Base-by-base conservation (phyloP, 148 eudicot genomes). In the Nyssa sinensis region DNA sequence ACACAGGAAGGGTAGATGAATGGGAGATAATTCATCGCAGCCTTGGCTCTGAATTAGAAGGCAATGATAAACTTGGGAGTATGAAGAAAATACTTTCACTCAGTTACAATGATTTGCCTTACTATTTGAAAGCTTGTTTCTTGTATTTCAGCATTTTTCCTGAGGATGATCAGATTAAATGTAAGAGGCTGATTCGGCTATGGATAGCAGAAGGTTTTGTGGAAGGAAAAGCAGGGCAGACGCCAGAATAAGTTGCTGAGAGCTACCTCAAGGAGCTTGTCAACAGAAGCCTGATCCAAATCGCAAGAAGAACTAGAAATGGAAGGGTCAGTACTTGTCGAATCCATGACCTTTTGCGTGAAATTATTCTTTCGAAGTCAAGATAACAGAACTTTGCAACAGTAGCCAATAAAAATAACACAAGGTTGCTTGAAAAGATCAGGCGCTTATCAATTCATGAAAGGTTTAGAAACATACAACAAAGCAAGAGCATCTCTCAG, bases 101-200 rank as follows among this genome's bases (percentile, higher is more conserved):
- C 23, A 68, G 71, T 16, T 68, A 68, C 28, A 9, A 41, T 44
- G 59, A 68, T 69, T 35, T 79, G 69, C 53, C 77, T 0, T 37
- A 23, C 74, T 5, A 61, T 29, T 59, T 62, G 23, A 79, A 79
- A 39, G 17, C 32, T 44, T 79, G 81, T 31, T 51, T 79, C 14
- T 62, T 73, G 10, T 79, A 79, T 31, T 23, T 68, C 0, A 51
- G 74, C 47, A 68, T 73, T 34, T 79, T 64, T 31, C 79, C 82
- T 0, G 62, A 75, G 32, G 55, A 71, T 58, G 7, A 55, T 0
- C 0, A 1, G 28, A 65, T 79, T 30, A 29, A 73, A 23, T 24
- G 31, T 1, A 33, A 12, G 30, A 75, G 44, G 12, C 14, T 80
- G 25, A 59, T 75, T 9, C 53, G 79, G 0, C 12, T 75, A 16